Conservation (phyloP, 352 stramenopile genomes). For the Pythium insidiosum region DNA sequence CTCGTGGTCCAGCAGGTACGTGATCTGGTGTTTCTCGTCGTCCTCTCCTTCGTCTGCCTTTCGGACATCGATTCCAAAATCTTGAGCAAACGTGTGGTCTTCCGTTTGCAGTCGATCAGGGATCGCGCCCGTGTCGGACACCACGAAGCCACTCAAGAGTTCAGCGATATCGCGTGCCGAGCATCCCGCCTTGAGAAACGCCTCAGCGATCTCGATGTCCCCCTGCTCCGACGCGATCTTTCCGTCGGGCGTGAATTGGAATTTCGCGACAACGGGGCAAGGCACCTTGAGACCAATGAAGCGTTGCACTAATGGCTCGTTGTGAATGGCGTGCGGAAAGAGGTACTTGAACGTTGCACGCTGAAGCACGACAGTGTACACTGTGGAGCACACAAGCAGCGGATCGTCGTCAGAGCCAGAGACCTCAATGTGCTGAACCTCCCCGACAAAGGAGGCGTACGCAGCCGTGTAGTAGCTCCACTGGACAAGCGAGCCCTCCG, state of each 20-base stretch:
- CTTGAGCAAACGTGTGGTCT: slow-evolving; percentile 10
- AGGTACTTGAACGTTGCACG: slow-evolving; percentile 20
- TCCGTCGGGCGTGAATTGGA: slow-evolving; percentile 11
- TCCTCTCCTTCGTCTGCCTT: slow-evolving; percentile 1
- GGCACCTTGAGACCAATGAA: slow-evolving; percentile 18
- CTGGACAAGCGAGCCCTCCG: slow-evolving; percentile 4
- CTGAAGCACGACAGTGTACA: slow-evolving; percentile 16
- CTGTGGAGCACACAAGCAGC: slow-evolving; percentile 17
- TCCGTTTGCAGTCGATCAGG: slow-evolving; percentile 14
- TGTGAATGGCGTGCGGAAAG: slow-evolving; percentile 16
- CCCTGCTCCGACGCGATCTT: slow-evolving; percentile 13
- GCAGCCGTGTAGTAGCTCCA: slow-evolving; percentile 19
- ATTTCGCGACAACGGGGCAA: slow-evolving; percentile 11
- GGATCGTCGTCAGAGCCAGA: slow-evolving; percentile 17
- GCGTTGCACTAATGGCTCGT: slow-evolving; percentile 13
- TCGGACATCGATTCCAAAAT: slow-evolving; percentile 11
- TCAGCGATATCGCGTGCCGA: slow-evolving; percentile 12
- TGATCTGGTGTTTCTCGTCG: neutral
- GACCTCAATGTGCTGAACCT: slow-evolving; percentile 15
- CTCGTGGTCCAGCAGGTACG: neutral
- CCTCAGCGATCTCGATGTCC: slow-evolving; percentile 16
- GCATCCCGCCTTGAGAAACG: slow-evolving; percentile 11
- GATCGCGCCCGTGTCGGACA: slow-evolving; percentile 7
- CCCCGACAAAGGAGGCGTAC: slow-evolving; percentile 17
- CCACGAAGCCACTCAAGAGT: slow-evolving; percentile 15